Conservation (phyloP, 1,139 yeast genomes). For the Blastobotrys illinoisensis region DNA sequence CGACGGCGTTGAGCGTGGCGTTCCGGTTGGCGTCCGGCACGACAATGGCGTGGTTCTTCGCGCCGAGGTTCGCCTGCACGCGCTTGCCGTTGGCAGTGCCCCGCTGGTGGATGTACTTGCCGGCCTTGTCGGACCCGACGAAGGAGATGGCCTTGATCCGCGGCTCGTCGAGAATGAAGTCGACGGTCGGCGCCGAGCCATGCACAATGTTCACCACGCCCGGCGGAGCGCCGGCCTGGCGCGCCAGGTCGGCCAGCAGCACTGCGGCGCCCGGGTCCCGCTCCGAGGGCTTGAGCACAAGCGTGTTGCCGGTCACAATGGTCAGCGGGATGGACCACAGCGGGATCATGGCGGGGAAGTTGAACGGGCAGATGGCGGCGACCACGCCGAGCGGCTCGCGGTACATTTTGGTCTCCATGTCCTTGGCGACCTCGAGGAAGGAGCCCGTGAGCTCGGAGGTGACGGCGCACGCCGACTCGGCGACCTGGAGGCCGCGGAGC, state of each 20-base stretch:
- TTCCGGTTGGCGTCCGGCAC: slow-evolving; percentile 67
- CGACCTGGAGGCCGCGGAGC: slow-evolving; percentile 74
- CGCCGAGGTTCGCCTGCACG: slow-evolving; percentile 74
- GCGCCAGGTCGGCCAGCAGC: slow-evolving; percentile 67
- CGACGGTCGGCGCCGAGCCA: slow-evolving; percentile 72
- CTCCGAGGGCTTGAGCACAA: slow-evolving; percentile 73
- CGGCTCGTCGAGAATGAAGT: slow-evolving; percentile 68
- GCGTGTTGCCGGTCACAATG: slow-evolving; percentile 73
- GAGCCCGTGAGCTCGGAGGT: slow-evolving; percentile 63
- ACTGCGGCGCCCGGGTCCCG: slow-evolving; percentile 74
- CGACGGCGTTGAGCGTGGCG: slow-evolving; percentile 61
- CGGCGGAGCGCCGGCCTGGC: slow-evolving; percentile 73
- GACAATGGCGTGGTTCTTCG: slow-evolving; percentile 70
- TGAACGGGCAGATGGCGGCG: slow-evolving; percentile 70
- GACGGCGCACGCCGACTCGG: slow-evolving; percentile 52
- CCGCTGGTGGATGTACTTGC: slow-evolving; percentile 62
- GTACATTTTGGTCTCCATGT: slow-evolving; percentile 77
- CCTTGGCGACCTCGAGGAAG: slow-evolving; percentile 62
- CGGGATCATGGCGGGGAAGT: slow-evolving; percentile 85
- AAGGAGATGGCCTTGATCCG: slow-evolving; percentile 74
- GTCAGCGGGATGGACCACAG: slow-evolving; percentile 75
- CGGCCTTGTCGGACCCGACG: slow-evolving; percentile 75
- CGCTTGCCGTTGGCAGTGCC: slow-evolving; percentile 69
- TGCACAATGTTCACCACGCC: slow-evolving; percentile 73
- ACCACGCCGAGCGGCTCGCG: slow-evolving; percentile 61